These are phyloP conservation scores for Chaetomiaceae sp. DNA, from an alignment of 2,329 filamentous ascomycete species.

Conservation along the genomic window DNA sequence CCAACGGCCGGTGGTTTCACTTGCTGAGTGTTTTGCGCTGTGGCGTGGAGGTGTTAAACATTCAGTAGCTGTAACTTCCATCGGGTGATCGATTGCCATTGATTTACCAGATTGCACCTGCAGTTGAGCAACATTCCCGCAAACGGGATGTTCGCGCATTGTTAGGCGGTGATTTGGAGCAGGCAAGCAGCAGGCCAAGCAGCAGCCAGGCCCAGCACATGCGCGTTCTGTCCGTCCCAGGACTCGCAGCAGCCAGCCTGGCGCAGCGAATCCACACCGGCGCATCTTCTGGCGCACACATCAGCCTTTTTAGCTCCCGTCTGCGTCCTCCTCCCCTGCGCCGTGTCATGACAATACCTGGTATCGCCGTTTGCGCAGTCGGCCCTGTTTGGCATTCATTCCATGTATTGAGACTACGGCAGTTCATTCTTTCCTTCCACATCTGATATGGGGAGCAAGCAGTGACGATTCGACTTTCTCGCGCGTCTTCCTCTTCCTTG, in stretches of 20 bases:
- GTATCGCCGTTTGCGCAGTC: constrained; percentile 19
- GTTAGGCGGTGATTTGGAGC: constrained; percentile 20
- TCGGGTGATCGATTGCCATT: background rate
- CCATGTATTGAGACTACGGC: background rate
- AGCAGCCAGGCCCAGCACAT: constrained; percentile 5
- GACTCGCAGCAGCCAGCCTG: background rate
- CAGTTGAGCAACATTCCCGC: background rate
- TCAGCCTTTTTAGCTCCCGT: constrained; percentile 23
- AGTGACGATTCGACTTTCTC: constrained; percentile 8
- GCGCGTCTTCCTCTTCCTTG: constrained; percentile 4
- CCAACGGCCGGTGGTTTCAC: constrained; percentile 4
- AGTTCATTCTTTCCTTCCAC: background rate
- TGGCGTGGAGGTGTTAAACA: background rate
- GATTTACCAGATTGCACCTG: background rate
- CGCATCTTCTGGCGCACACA: constrained; percentile 22
- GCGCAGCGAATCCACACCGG: constrained; percentile 19
- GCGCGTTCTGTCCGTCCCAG: no score
- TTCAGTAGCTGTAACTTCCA: background rate
- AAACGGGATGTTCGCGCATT: constrained; percentile 11
- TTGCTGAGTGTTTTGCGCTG: background rate
- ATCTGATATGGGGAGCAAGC: constrained; percentile 20
- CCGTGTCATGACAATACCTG: constrained; percentile 21
- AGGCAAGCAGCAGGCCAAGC: constrained; percentile 15
- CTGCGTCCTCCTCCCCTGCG: constrained; percentile 4
- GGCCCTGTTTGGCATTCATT: background rate